These are phyloP conservation scores for Rhizophagus sp. DNA, from an alignment of 192 early-diverging fungal genomes.

Conservation along the genomic window DNA sequence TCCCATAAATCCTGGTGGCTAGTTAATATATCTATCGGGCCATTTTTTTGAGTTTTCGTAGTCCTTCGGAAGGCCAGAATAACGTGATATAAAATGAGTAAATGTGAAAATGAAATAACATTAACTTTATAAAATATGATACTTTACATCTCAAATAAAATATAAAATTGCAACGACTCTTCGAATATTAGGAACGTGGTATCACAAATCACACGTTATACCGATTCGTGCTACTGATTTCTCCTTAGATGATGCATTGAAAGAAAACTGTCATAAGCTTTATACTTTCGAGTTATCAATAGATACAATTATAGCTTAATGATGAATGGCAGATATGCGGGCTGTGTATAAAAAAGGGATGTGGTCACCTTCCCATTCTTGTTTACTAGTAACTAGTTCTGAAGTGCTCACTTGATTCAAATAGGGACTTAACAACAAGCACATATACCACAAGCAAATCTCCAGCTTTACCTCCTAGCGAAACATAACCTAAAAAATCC, in stretches of 20 bases:
- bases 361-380: constrained; percentile 10
- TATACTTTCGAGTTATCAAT: neutral
- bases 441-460: constrained; percentile 1
- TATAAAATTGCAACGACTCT: neutral
- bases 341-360: constrained; percentile 6
- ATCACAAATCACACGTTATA: neutral
- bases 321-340: constrained; percentile 6
- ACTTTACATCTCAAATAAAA: neutral
- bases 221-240: neutral
- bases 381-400: neutral
- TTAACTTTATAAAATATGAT: neutral
- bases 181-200: neutral
- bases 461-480: neutral
- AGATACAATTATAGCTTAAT: neutral
- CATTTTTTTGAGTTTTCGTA: too few relatives aligned
- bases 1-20: neutral
- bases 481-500: neutral
- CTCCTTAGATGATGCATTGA: neutral
- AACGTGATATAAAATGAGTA: neutral
- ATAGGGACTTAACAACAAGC: neutral
- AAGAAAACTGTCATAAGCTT: neutral
- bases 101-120: neutral
- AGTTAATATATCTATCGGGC: neutral
- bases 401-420: neutral
- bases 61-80: too few relatives aligned